These are phyloP conservation scores for Myrica gale DNA, from an alignment of 306 rosid species.

Conservation along the genomic window DNA sequence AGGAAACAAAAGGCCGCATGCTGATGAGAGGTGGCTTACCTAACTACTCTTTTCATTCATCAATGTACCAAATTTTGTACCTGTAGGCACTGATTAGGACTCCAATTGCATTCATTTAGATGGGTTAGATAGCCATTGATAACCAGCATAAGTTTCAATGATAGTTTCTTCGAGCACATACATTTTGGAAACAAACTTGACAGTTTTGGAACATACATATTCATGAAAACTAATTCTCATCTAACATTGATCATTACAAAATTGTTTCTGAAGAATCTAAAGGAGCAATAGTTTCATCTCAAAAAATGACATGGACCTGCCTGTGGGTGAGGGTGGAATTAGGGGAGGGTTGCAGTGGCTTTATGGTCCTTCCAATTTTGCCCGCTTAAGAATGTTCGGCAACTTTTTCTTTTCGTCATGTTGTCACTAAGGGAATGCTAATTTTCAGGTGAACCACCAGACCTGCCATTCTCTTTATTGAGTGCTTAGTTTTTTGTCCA, in stretches of 20 bases:
- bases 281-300: neutral
- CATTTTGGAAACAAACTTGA: neutral
- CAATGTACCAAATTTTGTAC: neutral
- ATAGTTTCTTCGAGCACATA: neutral
- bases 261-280: neutral
- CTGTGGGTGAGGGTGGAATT: neutral
- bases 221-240: neutral
- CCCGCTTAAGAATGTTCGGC: too few species aligned
- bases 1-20: conserved; percentile 50
- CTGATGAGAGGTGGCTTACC: conserved; percentile 48
- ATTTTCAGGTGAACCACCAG: too few species aligned
- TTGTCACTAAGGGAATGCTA: too few species aligned
- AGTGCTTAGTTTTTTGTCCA: neutral
- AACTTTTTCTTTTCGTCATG: too few species aligned
- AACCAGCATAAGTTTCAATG: neutral
- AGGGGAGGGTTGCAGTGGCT: neutral
- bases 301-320: neutral
- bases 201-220: neutral
- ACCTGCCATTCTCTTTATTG: neutral
- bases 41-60: neutral
- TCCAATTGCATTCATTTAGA: neutral
- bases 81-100: neutral
- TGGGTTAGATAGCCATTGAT: neutral
- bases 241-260: neutral
- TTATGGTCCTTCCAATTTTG: neutral